Base-by-base conservation (phyloP, 345 rosid species). In the Citropsis articulata region DNA sequence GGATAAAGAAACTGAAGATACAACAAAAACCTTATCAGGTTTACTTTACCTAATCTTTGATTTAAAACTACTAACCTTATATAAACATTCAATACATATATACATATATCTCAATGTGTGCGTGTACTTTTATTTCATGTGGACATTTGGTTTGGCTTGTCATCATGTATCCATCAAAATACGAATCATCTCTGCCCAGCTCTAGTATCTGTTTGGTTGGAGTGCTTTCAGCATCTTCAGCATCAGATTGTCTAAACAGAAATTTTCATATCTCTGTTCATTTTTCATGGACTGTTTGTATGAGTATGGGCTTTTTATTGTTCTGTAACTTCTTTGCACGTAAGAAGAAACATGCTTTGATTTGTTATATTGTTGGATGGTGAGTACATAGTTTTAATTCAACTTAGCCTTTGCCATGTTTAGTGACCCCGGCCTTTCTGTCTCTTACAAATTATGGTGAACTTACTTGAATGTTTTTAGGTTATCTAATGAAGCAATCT, bases 1-100 rank as follows among this genome's bases (percentile, higher is more conserved):
- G 76, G 91, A 90, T 79, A 84, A 81, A 75, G 79, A 86, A 61
- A 53, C 57, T 69, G 89, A 83, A 83, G 80, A 81, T 75, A 85
- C 84, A 75, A 68, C 79, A 69, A 57, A 19, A 48, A 67, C 75
- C 42, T 83, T 82, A 75, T 78, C 90, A 87, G 94, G 93, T 91
- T 86, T 76, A 69, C 22, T 60, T 61, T 36, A 53, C 10, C 24
- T 53, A 25, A 50, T 71, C 38, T 28, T 30, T 35, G 69, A 35
- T 35, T 38, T 65, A 65, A 33, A 65, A 33, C 14, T 33, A 4
- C 7, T 65, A 21, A 19, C 25, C 36, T 33, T 14, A 12, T 45
- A 45, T 45, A 45, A 12, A 45, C 50, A 45, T 40, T 40, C 12
- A 8, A 40, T 9, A 40, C 16, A 61, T 1, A 61, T 10, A 27